Percentiles rank a stretch among this genome's conserved stretches.
Evolutionary conservation across 257 asterid species (phyloP).

Genomic region (Forsythia suspensa): DNA sequence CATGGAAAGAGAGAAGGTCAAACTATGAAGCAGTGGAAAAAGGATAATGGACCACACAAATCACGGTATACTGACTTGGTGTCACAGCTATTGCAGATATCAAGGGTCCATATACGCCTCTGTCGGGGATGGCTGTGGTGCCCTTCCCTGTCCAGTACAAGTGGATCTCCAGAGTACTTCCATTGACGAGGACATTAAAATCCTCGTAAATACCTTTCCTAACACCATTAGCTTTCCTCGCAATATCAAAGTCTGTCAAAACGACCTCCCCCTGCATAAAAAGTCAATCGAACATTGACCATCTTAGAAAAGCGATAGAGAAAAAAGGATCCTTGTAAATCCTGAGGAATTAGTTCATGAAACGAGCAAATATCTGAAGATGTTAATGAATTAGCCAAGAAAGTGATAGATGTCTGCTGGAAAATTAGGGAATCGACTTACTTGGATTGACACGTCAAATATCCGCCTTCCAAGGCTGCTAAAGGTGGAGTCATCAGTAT

Average conservation of each 20-base stretch:
- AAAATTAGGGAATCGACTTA: constrained; percentile 31
- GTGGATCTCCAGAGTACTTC: constrained; percentile 82
- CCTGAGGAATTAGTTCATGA: not conserved
- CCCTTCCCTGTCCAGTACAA: constrained; percentile 96
- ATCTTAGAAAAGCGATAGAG: not conserved
- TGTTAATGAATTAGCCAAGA: not conserved
- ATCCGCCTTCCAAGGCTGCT: constrained; percentile 75
- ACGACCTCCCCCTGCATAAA: constrained; percentile 70
- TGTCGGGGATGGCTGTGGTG: constrained; percentile 73
- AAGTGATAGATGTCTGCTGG: not conserved
- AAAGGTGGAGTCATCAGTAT: constrained; percentile 44
- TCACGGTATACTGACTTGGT: constrained; percentile 54
- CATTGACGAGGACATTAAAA: constrained; percentile 48
- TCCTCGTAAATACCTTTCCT: constrained; percentile 54
- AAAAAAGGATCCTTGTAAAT: not conserved
- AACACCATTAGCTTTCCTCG: constrained; percentile 61
- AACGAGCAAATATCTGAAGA: not conserved
- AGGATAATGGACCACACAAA: not conserved
- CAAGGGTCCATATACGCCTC: constrained; percentile 90
- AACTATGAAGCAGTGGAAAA: constrained; percentile 17
- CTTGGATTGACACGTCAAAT: constrained; percentile 91
- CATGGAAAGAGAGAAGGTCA: constrained; percentile 12
- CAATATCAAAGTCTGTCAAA: constrained; percentile 59
- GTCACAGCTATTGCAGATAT: constrained; percentile 86
- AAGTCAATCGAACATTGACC: not conserved